Conservation (phyloP, 495 filamentous ascomycete genomes). For the Xylaria nigripes region DNA sequence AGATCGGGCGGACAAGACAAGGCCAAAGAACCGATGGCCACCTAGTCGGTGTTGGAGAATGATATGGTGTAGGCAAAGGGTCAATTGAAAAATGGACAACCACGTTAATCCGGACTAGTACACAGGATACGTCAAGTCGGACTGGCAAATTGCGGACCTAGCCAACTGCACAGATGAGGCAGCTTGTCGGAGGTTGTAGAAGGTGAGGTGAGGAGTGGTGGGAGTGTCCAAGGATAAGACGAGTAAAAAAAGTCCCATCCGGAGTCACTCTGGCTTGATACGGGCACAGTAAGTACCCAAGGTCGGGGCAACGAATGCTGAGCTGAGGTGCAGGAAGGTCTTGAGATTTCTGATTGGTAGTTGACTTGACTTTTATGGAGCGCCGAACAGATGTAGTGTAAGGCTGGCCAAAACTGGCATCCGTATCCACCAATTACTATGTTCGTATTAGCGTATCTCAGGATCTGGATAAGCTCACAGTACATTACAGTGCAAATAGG, state of each 20-base stretch:
- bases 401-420: conserved; percentile 14
- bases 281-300: neutral
- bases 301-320: neutral
- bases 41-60: conserved; percentile 2
- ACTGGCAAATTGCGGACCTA: conserved; percentile 5
- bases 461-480: too few relatives aligned
- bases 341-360: conserved; percentile 12
- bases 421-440: too few relatives aligned
- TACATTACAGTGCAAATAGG: too few relatives aligned
- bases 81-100: neutral
- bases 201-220: neutral
- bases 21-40: conserved; percentile 17
- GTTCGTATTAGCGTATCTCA: too few relatives aligned
- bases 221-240: neutral
- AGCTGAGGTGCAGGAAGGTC: conserved; percentile 1
- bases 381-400: neutral
- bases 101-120: conserved; percentile 8
- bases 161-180: conserved; percentile 7
- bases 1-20: conserved; percentile 16
- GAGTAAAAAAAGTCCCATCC: conserved; percentile 12
- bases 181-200: conserved; percentile 5
- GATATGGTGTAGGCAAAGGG: neutral
- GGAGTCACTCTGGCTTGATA: neutral
- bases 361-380: conserved; percentile 12
- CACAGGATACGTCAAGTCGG: conserved; percentile 6